Evolutionary conservation across 768 basidiomycete genomes (phyloP).

Genomic region (Holtermanniella nyarrowii): DNA sequence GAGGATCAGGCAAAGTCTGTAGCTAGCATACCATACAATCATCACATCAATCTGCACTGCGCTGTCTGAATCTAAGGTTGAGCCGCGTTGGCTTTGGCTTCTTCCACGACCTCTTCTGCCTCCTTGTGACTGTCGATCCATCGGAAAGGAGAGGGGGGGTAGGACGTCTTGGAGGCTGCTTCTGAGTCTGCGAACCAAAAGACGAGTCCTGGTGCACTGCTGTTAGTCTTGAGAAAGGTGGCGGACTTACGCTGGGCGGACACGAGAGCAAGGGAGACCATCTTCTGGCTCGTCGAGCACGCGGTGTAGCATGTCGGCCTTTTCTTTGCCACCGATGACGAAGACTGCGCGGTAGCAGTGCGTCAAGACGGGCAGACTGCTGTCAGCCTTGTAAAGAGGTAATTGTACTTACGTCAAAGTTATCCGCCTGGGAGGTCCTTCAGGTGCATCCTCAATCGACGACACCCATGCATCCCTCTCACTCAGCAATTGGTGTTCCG

Average conservation of each 20-base stretch:
- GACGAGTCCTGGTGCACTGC: slow-evolving; percentile 61
- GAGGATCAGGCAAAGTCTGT: slow-evolving; percentile 62
- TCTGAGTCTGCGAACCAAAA: slow-evolving; percentile 93
- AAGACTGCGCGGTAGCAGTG: slow-evolving; percentile 65
- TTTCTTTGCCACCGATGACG: slow-evolving; percentile 72
- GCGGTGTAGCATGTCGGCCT: slow-evolving; percentile 59
- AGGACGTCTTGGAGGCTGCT: slow-evolving; percentile 48
- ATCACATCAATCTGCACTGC: neutral
- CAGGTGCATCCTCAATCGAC: slow-evolving; percentile 86
- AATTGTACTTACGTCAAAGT: slow-evolving; percentile 58
- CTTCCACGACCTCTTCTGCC: slow-evolving; percentile 31
- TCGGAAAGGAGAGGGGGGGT: slow-evolving; percentile 24
- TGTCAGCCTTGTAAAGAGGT: slow-evolving; percentile 6
- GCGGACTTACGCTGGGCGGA: slow-evolving; percentile 52
- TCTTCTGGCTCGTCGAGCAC: slow-evolving; percentile 70
- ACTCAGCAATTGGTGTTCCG: slow-evolving; percentile 65
- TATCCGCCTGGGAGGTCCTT: slow-evolving; percentile 78
- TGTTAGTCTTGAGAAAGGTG: neutral
- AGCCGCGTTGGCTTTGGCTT: slow-evolving; percentile 15
- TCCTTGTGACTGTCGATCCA: slow-evolving; percentile 32
- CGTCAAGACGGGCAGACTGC: slow-evolving; percentile 39
- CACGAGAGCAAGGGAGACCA: slow-evolving; percentile 70
- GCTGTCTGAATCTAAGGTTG: too few relatives aligned
- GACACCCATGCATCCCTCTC: slow-evolving; percentile 94
- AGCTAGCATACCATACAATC: slow-evolving; percentile 41